Evolutionary conservation across 2,329 filamentous ascomycete genomes (phyloP).

Genomic region (Fusarium mexicanum): DNA sequence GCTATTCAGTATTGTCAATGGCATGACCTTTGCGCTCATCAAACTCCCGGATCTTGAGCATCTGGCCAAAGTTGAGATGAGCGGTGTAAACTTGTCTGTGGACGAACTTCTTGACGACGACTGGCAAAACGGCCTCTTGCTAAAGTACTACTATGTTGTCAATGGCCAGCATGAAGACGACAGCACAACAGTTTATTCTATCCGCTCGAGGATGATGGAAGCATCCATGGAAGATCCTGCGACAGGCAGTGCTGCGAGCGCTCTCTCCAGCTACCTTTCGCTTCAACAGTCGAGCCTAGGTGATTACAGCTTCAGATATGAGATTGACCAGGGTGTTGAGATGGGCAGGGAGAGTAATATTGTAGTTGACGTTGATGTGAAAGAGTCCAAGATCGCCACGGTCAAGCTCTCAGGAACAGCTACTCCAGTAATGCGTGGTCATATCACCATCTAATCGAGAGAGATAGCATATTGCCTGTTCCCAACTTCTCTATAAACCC

Average conservation of each 20-base stretch:
- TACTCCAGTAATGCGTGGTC: conserved; percentile 49
- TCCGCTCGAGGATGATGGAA: conserved; percentile 71
- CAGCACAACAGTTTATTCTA: conserved; percentile 41
- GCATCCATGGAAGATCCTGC: conserved; percentile 65
- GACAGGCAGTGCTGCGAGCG: conserved; percentile 70
- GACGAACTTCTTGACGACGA: conserved; percentile 59
- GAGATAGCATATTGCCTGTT: background rate
- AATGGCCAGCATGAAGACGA: conserved; percentile 45
- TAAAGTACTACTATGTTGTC: conserved; percentile 68
- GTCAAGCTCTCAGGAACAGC: conserved; percentile 50
- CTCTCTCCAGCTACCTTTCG: conserved; percentile 64
- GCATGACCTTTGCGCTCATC: conserved; percentile 78
- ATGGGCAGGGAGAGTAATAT: conserved; percentile 70
- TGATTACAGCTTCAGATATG: conserved; percentile 53
- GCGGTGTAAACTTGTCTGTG: conserved; percentile 47
- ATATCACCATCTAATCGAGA: conserved; percentile 40
- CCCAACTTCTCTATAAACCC: background rate
- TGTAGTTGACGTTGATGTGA: conserved; percentile 54
- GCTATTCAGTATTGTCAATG: conserved; percentile 72
- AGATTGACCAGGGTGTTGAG: conserved; percentile 73
- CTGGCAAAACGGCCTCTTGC: conserved; percentile 63
- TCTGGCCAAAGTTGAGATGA: conserved; percentile 56
- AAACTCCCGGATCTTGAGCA: conserved; percentile 68
- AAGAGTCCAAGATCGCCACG: conserved; percentile 44
- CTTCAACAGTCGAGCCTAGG: conserved; percentile 50